phyloP scores from a whole-genome alignment of 2,329 filamentous ascomycete genomes.

The Metarhizium anisopliae region DNA sequence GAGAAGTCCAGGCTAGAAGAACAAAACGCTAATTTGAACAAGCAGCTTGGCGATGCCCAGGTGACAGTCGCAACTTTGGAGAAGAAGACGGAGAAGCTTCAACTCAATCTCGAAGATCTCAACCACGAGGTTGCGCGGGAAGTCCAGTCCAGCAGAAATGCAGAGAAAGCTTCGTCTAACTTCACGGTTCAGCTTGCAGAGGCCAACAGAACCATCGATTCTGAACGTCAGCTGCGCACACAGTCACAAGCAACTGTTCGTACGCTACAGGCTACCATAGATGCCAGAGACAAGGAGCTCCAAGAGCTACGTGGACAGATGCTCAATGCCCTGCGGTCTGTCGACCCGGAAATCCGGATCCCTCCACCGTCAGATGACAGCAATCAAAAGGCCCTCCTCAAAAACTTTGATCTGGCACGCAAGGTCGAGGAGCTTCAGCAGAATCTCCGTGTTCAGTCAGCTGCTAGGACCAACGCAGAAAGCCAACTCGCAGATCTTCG shows the following conservation, averaged over 20 bases:
- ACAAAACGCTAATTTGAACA: constrained; percentile 68
- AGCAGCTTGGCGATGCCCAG: constrained; percentile 80
- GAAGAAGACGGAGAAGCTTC: constrained; percentile 89
- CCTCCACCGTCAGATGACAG: constrained; percentile 49
- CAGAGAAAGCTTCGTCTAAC: constrained; percentile 78
- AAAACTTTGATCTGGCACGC: constrained; percentile 74
- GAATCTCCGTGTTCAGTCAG: constrained; percentile 73
- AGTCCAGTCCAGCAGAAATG: constrained; percentile 80
- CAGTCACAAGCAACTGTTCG: constrained; percentile 83
- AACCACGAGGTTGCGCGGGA: constrained; percentile 87
- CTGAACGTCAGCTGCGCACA: constrained; percentile 73
- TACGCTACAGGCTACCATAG: constrained; percentile 69
- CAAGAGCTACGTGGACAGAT: constrained; percentile 72
- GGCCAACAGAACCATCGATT: constrained; percentile 80
- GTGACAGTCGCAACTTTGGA: constrained; percentile 74
- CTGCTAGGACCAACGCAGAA: constrained; percentile 75
- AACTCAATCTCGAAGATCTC: constrained; percentile 80
- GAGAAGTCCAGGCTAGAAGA: constrained; percentile 81
- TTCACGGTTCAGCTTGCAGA: constrained; percentile 79
- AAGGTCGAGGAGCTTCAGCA: constrained; percentile 85
- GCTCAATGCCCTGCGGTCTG: constrained; percentile 73
- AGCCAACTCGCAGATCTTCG: constrained; percentile 72
- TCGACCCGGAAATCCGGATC: constrained; percentile 65
- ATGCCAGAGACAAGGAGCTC: constrained; percentile 72
- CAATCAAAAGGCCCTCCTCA: constrained; percentile 59